phyloP scores from a whole-genome alignment of 2,329 filamentous ascomycete species.

The Xylaria sp. region DNA sequence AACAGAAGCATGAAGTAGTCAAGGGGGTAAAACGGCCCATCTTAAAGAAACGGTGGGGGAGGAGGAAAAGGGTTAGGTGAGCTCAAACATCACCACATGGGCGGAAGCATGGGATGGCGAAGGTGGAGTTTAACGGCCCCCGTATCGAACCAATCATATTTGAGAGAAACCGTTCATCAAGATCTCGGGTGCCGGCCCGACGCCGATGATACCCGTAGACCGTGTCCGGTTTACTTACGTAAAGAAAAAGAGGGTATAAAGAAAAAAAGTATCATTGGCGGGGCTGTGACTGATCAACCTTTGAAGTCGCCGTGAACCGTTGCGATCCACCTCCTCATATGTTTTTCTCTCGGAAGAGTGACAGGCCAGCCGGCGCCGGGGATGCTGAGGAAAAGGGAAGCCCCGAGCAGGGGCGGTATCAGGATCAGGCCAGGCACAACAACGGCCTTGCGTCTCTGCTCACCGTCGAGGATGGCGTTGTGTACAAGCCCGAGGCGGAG shows the following conservation, averaged over 20 bases:
- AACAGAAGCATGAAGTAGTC: not conserved
- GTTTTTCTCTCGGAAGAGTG: slow-evolving; percentile 19
- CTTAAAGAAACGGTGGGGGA: not conserved
- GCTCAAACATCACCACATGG: not conserved
- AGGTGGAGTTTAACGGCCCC: slow-evolving; percentile 8
- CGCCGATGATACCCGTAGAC: slow-evolving; percentile 21
- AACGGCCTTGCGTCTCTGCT: slow-evolving; percentile 43
- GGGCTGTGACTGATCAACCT: not conserved
- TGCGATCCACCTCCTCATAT: slow-evolving; percentile 4
- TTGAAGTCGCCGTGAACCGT: not conserved
- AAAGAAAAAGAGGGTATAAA: slow-evolving; percentile 4
- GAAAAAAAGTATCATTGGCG: slow-evolving; percentile 10
- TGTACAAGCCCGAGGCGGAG: slow-evolving; percentile 47
- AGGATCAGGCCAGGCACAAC: slow-evolving; percentile 20
- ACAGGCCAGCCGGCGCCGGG: not conserved
- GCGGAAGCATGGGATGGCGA: not conserved
- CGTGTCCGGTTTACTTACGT: slow-evolving; percentile 15
- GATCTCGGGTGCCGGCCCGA: slow-evolving; percentile 19
- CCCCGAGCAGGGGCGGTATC: slow-evolving; percentile 10
- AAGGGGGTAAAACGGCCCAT: not conserved
- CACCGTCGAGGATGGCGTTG: slow-evolving; percentile 48
- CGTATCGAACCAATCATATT: slow-evolving; percentile 20
- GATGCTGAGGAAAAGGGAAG: slow-evolving; percentile 25
- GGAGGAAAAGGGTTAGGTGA: not conserved
- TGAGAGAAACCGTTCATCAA: not conserved